Base-by-base conservation (phyloP, 2,329 filamentous ascomycete genomes). In the Cladorrhinum sp. region DNA sequence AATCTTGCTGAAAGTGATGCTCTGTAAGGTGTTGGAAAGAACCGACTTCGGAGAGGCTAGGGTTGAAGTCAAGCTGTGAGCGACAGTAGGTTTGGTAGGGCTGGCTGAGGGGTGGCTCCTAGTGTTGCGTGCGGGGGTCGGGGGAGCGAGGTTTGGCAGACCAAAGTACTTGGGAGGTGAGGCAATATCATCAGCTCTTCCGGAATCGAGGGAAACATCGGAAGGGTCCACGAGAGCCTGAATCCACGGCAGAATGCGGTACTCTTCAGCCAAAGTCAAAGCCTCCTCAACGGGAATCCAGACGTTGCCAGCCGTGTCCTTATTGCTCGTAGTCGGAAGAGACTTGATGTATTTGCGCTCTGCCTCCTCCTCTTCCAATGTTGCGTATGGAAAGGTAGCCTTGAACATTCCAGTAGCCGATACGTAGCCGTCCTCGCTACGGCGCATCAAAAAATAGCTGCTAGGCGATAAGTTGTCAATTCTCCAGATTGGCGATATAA, bases 391-490 rank as follows among this genome's bases (percentile, higher is more conserved):
- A 70, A 93, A 96, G 1, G 90, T 90, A 29, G 90, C 91, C 78
- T 95, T 95, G 82, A 93, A 96, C 91, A 96, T 93, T 75, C 91
- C 91, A 4, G 91, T 95, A 10, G 91, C 90, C 65, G 90, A 93
- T 60, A 96, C 85, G 74, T 85, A 95, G 63, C 91, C 91, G 72
- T 96, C 91, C 72, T 85, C 85, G 76, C 91, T 93, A 68, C 91
- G 88, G 76, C 91, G 88, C 91, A 99, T 99, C 68, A 99, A 79
- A 75, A 98, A 99, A 77, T 99, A 99, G 67, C 91, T 95, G 73
- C 92, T 92, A 4, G 95, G 93, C 73, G 87, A 87, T 62, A 87
- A 88, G 70, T 91, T 89, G 80, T 56, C 49, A 7, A 49, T 25
- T 13, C 53, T 38, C 53, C 98, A 98, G 70, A 99, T 96, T 71